phyloP scores from a whole-genome alignment of 2,329 filamentous ascomycete species.

The Aspergillus fumigatiaffinis region DNA sequence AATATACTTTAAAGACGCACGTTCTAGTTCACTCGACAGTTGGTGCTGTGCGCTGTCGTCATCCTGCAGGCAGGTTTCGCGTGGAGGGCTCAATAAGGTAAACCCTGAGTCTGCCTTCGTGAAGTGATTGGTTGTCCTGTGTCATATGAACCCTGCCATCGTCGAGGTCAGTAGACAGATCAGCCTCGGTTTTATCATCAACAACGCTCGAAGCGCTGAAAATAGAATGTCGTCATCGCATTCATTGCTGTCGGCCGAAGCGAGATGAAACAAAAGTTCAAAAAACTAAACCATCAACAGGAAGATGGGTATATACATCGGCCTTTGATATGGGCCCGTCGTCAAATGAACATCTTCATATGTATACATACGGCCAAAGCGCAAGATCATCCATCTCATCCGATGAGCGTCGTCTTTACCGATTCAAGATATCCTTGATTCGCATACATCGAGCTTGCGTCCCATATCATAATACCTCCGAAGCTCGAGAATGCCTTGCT shows the following conservation, averaged over 20 bases:
- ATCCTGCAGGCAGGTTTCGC: not conserved
- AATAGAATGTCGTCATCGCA: not conserved
- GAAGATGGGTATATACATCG: not conserved
- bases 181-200: not conserved
- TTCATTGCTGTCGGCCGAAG: not conserved
- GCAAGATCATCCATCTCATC: not conserved
- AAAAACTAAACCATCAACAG: not conserved
- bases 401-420: conserved; percentile 32
- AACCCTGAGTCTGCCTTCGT: not conserved
- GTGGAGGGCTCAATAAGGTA: not conserved
- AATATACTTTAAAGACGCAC: not conserved
- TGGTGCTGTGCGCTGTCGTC: not conserved
- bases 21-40: not conserved
- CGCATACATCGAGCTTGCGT: conserved; percentile 58
- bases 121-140: not conserved
- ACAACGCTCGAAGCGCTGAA: not conserved
- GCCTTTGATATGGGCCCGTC: not conserved
- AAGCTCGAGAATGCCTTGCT: conserved; percentile 56
- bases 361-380: not conserved
- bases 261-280: not conserved
- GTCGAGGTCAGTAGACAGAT: not conserved
- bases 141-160: not conserved
- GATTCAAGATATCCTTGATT: conserved; percentile 55
- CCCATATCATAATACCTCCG: conserved; percentile 68
- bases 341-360: not conserved